phyloP scores from a whole-genome alignment of 176 grass and related monocot genomes.

The Eragrostis nindensis region DNA sequence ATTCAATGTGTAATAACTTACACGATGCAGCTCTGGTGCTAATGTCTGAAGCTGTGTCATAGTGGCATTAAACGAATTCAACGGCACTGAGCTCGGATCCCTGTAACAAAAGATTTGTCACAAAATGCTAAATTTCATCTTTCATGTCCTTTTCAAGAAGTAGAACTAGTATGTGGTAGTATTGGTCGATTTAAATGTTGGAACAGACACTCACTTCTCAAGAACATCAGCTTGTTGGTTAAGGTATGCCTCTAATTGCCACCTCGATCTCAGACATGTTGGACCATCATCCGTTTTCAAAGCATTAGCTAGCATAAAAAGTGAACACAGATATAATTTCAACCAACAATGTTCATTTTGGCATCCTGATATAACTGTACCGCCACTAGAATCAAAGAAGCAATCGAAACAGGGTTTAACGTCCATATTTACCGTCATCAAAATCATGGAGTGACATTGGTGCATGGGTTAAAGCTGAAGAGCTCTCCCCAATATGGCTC shows the following conservation, averaged over 20 bases:
- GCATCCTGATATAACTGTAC: not conserved
- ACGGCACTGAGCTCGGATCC: conserved; percentile 75
- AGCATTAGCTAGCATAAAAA: conserved; percentile 63
- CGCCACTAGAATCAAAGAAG: conserved; percentile 11
- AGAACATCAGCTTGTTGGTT: conserved; percentile 92
- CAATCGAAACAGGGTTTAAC: conserved; percentile 18
- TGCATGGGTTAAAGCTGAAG: conserved; percentile 42
- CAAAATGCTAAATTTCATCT: conserved; percentile 30
- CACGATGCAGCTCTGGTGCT: conserved; percentile 88
- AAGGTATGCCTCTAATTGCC: conserved; percentile 95
- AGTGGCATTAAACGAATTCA: conserved; percentile 86
- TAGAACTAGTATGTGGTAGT: conserved; percentile 17
- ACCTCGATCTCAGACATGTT: conserved; percentile 79
- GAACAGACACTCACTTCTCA: conserved; percentile 66
- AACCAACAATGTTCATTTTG: conserved; percentile 6
- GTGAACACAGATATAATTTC: conserved; percentile 4
- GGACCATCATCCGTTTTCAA: conserved; percentile 64
- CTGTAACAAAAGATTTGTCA: conserved; percentile 46
- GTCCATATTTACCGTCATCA: conserved; percentile 54
- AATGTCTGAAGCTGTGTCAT: conserved; percentile 80
- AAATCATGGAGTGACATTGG: conserved; percentile 45
- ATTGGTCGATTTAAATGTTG: conserved; percentile 33
- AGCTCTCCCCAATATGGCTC: conserved; percentile 49
- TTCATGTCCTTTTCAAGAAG: conserved; percentile 23
- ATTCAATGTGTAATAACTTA: conserved; percentile 58